These are phyloP conservation scores for Pilasporangium apinafurcum DNA, from an alignment of 352 stramenopile genomes.

Conservation along the genomic window DNA sequence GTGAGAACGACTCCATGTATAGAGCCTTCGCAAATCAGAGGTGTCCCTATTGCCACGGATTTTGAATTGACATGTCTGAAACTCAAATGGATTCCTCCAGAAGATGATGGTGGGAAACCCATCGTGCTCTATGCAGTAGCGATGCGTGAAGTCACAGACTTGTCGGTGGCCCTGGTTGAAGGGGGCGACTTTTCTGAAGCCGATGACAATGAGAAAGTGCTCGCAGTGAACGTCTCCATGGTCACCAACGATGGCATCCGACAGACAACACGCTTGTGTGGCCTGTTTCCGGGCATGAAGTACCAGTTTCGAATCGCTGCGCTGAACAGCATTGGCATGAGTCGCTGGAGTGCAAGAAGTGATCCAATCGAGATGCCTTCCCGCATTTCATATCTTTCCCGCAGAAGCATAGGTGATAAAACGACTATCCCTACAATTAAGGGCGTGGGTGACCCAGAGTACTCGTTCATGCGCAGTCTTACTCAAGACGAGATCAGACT, in stretches of 20 bases:
- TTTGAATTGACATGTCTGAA: constrained; percentile 20
- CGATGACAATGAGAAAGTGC: constrained; percentile 2
- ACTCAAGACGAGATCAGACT: constrained; percentile 1
- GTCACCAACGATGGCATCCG: constrained; percentile 16
- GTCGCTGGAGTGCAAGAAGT: constrained; percentile 42
- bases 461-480: constrained; percentile 17
- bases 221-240: too few species aligned
- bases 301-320: constrained; percentile 62
- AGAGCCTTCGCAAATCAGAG: constrained; percentile 26
- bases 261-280: constrained; percentile 31
- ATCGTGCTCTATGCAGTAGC: constrained; percentile 40
- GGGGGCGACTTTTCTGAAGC: not conserved
- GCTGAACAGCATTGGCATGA: constrained; percentile 53
- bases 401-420: too few species aligned
- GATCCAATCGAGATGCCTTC: constrained; percentile 11
- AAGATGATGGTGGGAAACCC: constrained; percentile 44
- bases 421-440: constrained; percentile 28
- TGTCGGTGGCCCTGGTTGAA: constrained; percentile 5
- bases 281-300: constrained; percentile 25
- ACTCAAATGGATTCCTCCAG: constrained; percentile 48
- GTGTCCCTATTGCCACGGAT: constrained; percentile 20
- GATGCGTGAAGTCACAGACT: constrained; percentile 7
- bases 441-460: constrained; percentile 39
- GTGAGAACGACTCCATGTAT: constrained; percentile 33
- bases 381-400: constrained; percentile 2